phyloP scores from a whole-genome alignment of 2,329 filamentous ascomycete genomes.

The Penicillium sp. region DNA sequence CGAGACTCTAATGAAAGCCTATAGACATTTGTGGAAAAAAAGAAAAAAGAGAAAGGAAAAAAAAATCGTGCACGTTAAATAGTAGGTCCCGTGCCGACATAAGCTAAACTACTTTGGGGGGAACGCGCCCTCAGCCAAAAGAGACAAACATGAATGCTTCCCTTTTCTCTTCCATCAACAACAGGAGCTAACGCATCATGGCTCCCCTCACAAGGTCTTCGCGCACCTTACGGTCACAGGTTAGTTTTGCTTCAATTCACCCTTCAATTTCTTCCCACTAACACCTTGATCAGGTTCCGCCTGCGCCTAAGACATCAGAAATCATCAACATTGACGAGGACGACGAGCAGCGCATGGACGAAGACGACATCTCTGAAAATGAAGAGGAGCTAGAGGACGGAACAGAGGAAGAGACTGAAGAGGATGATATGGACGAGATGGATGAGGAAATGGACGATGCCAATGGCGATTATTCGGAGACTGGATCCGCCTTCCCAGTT shows the following conservation, averaged over 20 bases:
- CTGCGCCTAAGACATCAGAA: constrained; percentile 29
- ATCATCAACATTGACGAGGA: constrained; percentile 43
- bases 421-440: constrained; percentile 14
- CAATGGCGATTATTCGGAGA: constrained; percentile 28
- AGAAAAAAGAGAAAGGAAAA: constrained; percentile 45
- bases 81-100: constrained; percentile 30
- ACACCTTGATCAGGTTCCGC: neutral
- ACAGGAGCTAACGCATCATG: constrained; percentile 28
- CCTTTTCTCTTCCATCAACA: constrained; percentile 24
- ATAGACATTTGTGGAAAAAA: constrained; percentile 56
- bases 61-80: constrained; percentile 22
- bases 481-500: constrained; percentile 31
- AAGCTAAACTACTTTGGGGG: constrained; percentile 33
- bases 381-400: constrained; percentile 26
- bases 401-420: constrained; percentile 21
- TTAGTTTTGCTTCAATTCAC: constrained; percentile 9
- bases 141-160: constrained; percentile 30
- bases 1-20: constrained; percentile 99
- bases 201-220: constrained; percentile 41
- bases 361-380: constrained; percentile 28
- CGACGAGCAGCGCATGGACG: constrained; percentile 30
- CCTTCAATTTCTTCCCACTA: constrained; percentile 11
- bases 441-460: constrained; percentile 27
- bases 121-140: constrained; percentile 35
- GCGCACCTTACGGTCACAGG: constrained; percentile 24